Evolutionary conservation across 148 eudicot genomes (phyloP).

Genomic region (Limonium bicolor): DNA sequence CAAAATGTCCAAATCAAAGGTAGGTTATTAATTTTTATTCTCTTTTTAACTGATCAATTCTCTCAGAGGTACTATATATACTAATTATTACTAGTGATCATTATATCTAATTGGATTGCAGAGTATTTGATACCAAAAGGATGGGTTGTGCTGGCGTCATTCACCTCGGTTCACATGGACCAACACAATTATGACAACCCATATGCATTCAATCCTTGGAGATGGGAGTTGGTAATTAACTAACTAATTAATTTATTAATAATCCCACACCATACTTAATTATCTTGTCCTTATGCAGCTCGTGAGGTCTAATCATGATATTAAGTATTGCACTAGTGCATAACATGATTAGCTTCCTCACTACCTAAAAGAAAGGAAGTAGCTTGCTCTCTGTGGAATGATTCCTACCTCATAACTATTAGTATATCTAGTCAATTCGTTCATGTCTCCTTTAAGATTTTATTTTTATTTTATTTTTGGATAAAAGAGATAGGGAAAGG

Average conservation of each 20-base stretch:
- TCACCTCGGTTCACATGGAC: constrained; percentile 87
- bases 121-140: constrained; percentile 84
- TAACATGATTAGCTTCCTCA: background rate
- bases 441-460: no score
- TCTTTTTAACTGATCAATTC: background rate
- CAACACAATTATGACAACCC: constrained; percentile 69
- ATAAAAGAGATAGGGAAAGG: no score
- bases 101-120: constrained; percentile 7
- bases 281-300: background rate
- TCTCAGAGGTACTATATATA: background rate
- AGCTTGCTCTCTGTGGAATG: no score
- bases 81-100: background rate
- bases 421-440: no score
- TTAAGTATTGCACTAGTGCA: background rate
- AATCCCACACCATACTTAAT: no score
- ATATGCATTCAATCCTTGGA: constrained; percentile 73
- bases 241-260: no score
- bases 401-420: no score
- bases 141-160: constrained; percentile 79
- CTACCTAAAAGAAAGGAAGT: no score
- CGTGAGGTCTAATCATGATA: background rate
- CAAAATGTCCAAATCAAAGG: constrained; percentile 86
- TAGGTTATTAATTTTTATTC: constrained; percentile 4
- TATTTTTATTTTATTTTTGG: no score
- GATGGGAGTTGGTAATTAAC: constrained; percentile 99